Evolutionary conservation across 1,284 basidiomycete species (phyloP).

Genomic region (Rhodotorula sp.): DNA sequence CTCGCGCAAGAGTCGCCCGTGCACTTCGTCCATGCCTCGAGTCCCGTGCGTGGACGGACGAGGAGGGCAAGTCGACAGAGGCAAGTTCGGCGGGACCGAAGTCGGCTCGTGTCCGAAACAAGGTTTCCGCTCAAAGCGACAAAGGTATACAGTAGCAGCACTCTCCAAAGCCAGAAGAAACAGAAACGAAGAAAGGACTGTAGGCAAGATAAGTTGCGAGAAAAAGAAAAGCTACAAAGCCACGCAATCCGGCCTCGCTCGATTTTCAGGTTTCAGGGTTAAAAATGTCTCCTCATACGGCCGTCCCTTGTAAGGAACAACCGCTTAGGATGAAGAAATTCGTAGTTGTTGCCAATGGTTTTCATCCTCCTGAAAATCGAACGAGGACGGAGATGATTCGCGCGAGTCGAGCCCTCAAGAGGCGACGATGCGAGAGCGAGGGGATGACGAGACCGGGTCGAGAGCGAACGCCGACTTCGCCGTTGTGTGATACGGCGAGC

Average conservation of each 20-base stretch:
- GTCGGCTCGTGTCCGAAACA: too few species aligned
- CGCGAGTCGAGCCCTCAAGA: neutral
- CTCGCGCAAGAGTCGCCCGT: conserved; percentile 14
- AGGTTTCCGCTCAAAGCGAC: too few species aligned
- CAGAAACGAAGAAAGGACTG: too few species aligned
- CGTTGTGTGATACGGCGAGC: conserved; percentile 4
- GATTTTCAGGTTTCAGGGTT: conserved; percentile 28
- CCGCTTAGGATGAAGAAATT: conserved; percentile 36
- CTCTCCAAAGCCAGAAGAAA: too few species aligned
- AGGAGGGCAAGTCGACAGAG: neutral
- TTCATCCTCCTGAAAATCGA: conserved; percentile 13
- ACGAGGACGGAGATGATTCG: neutral
- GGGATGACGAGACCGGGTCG: neutral
- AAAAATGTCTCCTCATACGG: conserved; percentile 26
- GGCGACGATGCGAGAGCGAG: neutral
- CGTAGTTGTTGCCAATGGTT: conserved; percentile 23
- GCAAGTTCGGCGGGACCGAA: too few species aligned
- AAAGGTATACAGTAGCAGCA: too few species aligned
- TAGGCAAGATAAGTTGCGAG: neutral
- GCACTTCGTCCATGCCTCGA: conserved; percentile 25
- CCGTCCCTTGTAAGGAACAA: neutral
- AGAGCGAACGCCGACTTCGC: neutral
- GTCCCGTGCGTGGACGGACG: neutral
- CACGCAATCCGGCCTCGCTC: neutral
- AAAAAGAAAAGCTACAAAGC: neutral